These are phyloP conservation scores for Trichocladium antarcticum DNA, from an alignment of 495 filamentous ascomycete species.

Conservation along the genomic window DNA sequence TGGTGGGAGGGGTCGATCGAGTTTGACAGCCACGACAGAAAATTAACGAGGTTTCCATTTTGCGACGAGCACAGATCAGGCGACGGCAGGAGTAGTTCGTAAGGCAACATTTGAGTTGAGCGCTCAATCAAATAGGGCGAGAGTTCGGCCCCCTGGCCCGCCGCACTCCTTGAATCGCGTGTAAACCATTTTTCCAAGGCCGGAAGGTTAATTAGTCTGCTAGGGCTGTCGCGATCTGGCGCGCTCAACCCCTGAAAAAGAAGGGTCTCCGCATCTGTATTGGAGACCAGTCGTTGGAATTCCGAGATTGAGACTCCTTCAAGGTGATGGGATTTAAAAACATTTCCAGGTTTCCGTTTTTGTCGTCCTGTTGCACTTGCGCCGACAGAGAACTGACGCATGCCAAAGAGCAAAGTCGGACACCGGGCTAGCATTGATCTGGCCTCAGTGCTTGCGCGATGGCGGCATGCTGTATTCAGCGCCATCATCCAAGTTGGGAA, in stretches of 20 bases:
- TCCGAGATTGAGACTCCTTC: too few species aligned
- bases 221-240: too few species aligned
- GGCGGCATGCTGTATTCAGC: too few species aligned
- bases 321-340: too few species aligned
- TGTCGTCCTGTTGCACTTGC: too few species aligned
- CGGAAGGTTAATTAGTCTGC: too few species aligned
- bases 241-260: too few species aligned
- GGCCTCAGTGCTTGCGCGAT: too few species aligned
- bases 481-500: too few species aligned
- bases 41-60: background rate
- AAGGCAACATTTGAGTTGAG: background rate
- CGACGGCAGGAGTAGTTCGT: background rate
- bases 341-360: too few species aligned
- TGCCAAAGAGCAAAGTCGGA: background rate
- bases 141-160: background rate
- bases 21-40: background rate
- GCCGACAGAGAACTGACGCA: background rate
- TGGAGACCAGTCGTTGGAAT: too few species aligned
- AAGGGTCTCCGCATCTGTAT: too few species aligned
- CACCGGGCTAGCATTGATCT: background rate
- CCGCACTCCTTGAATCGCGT: background rate
- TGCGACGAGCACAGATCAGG: background rate
- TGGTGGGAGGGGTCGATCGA: background rate
- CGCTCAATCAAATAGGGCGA: background rate
- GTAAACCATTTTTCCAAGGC: slow-evolving; percentile 8